A percentile compares a stretch with the other conserved stretches of the same genome.
Conservation (phyloP, 2,329 filamentous ascomycete species). For the Talaromyces sp. region DNA sequence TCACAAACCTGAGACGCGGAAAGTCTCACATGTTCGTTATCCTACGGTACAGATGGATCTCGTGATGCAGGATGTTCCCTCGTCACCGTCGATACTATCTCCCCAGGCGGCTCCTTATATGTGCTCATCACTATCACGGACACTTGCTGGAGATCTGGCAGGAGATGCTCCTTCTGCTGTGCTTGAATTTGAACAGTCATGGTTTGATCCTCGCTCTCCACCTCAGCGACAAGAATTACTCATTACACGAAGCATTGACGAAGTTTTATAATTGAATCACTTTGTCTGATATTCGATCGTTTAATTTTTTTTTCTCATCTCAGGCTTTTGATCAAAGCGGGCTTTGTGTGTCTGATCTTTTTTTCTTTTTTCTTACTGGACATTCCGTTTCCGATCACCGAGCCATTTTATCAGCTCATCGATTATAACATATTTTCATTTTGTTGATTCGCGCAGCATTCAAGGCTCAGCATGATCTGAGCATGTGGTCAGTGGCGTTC, state of each 20-base stretch:
- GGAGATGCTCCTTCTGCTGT: constrained; percentile 16
- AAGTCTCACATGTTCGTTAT: constrained; percentile 13
- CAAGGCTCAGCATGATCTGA: constrained; percentile 13
- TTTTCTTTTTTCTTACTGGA: constrained; percentile 15
- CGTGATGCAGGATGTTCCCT: constrained; percentile 35
- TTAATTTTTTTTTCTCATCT: constrained; percentile 16
- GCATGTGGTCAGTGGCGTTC: constrained; percentile 8
- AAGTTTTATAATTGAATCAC: constrained; percentile 34
- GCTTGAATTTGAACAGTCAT: constrained; percentile 20
- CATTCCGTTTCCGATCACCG: background rate
- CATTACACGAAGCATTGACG: constrained; percentile 44
- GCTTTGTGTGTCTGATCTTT: constrained; percentile 33
- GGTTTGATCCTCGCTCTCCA: constrained; percentile 38
- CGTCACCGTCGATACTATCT: constrained; percentile 39
- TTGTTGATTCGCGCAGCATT: constrained; percentile 13
- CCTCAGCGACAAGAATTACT: constrained; percentile 34
- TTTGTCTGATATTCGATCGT: constrained; percentile 10
- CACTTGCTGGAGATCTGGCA: constrained; percentile 31
- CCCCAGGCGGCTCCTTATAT: constrained; percentile 42
- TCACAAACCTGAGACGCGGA: constrained; percentile 6
- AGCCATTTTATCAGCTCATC: background rate
- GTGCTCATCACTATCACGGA: constrained; percentile 34
- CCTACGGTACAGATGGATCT: constrained; percentile 32
- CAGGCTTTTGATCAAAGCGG: constrained; percentile 37
- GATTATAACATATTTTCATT: constrained; percentile 13